Evolutionary conservation across 176 grass and related monocot species (phyloP), one percentile per base, ranked within the genome.

Genomic region (Aegilops umbellulata): DNA sequence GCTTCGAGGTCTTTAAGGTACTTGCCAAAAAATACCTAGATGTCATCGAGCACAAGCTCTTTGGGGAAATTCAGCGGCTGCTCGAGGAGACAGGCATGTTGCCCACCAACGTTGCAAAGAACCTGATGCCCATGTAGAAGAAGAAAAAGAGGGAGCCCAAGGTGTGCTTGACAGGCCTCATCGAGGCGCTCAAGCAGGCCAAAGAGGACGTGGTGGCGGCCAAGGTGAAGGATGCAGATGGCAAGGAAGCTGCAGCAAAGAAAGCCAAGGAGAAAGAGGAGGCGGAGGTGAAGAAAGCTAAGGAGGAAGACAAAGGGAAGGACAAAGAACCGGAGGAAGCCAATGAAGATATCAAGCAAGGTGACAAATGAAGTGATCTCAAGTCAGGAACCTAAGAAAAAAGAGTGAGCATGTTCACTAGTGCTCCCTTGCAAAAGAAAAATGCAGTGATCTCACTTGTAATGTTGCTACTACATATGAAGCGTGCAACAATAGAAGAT

Each of bases 1-100:
- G 84, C 60, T 95, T 88, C 47, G 81, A 87, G 60, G 82, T 73
- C 1, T 95, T 93, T 87, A 93, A 88, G 89, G 91, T 95, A 35
- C 74, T 95, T 2, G 81, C 89, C 62, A 74, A 15, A 7, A 95
- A 93, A 61, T 95, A 95, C 78, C 72, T 95, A 0, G 87, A 78
- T n/a, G 16, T 89, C 24, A 0, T 19, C 8, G 58, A 47, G 13
- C 91, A 93, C 13, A 24, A 73, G 12, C 39, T 89, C 7, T 95
- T 91, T 44, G 51, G 13, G 0, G 65, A 73, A 3, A 87, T 93
- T 0, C 12, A 11, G 2, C 39, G 4, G 16, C 80, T 95, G 72
- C 85, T 95, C 4, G 78, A 83, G 63, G 94, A 88, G 73, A 67
- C 66, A 4, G n/a, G 88, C 13, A 47, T 15, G 44, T 47, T 3